Evolutionary conservation across 2,329 filamentous ascomycete genomes (phyloP).

Genomic region (Hymenoscyphus fructigenus): DNA sequence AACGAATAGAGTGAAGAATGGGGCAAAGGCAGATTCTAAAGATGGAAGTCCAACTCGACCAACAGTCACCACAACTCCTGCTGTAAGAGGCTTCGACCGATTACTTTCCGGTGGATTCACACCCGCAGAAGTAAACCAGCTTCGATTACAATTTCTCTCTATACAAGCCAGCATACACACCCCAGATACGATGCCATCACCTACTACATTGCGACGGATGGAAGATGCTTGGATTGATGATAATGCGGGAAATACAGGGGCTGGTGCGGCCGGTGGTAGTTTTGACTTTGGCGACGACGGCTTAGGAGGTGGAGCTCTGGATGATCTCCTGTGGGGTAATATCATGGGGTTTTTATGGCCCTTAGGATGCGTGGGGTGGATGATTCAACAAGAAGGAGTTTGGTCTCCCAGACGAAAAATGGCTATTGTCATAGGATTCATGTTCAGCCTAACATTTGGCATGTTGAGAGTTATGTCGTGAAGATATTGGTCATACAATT

Average conservation of each 20-base stretch:
- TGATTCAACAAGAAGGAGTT: constrained; percentile 82
- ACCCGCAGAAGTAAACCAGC: constrained; percentile 74
- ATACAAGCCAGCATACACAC: constrained; percentile 81
- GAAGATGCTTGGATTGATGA: constrained; percentile 92
- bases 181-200: constrained; percentile 83
- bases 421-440: constrained; percentile 80
- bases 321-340: constrained; percentile 85
- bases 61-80: constrained; percentile 43
- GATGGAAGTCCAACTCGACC: constrained; percentile 14
- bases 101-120: constrained; percentile 81
- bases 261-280: constrained; percentile 39
- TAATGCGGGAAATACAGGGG: constrained; percentile 44
- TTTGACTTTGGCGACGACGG: constrained; percentile 40
- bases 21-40: constrained; percentile 15
- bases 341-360: constrained; percentile 95
- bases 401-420: constrained; percentile 83
- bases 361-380: constrained; percentile 79
- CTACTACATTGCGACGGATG: constrained; percentile 70
- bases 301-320: constrained; percentile 53
- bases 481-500: constrained; percentile 7
- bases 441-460: constrained; percentile 77
- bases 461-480: constrained; percentile 49
- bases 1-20: constrained; percentile 22
- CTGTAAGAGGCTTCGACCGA: constrained; percentile 83
- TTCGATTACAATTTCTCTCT: constrained; percentile 85